Base-by-base conservation (phyloP, 176 grass and related monocot genomes). In the Chrysopogon serrulatus region DNA sequence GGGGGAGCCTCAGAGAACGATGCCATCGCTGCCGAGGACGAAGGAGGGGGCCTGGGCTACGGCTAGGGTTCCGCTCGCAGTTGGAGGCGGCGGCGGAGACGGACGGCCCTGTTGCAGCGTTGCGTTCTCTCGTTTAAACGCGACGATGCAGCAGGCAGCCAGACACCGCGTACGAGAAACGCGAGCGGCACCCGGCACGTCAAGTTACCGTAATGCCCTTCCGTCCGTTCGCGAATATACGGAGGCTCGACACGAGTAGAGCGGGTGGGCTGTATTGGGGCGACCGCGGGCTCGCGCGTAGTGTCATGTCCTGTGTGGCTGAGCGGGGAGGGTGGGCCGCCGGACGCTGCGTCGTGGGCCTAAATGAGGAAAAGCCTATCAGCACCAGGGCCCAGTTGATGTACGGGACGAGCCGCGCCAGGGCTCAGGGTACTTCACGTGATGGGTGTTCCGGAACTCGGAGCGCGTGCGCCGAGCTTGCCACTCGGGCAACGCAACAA, bases 1-100 rank as follows among this genome's bases (percentile, higher is more conserved):
- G 91, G 91, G 10, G 94, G 94, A 32, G 91, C 91, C 70, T 94
- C 89, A 3, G 84, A 77, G 78, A 94, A 97, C 10, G 94, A 92
- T 42, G 94, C 94, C 94, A 97, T 97, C 68, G 68, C 63, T 35
- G 68, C 48, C 5, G 5, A 23, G 4, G 0, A 16, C 32, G 73
- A 37, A 56, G 31, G 26, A 15, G 31, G 32, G 45, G 10, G 3
- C 3, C 44, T 32, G 44, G 3, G 7, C 16, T 32, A 44, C 10
- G 19, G 11, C 9, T 47, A 47, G 77, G 41, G 30, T 35, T 24
- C 12, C 18, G 5, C 12, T 48, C 18, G 41, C 77, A 16, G 28
- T 24, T 66, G 11, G 27, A 9, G 32, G 13, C 10, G 77, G 62
- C 23, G 33, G 74, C 11, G 3, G 13, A 26, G 56, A 26, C 56